Base-by-base conservation (phyloP, 2,329 filamentous ascomycete species). In the Verticillium alfalfae region DNA sequence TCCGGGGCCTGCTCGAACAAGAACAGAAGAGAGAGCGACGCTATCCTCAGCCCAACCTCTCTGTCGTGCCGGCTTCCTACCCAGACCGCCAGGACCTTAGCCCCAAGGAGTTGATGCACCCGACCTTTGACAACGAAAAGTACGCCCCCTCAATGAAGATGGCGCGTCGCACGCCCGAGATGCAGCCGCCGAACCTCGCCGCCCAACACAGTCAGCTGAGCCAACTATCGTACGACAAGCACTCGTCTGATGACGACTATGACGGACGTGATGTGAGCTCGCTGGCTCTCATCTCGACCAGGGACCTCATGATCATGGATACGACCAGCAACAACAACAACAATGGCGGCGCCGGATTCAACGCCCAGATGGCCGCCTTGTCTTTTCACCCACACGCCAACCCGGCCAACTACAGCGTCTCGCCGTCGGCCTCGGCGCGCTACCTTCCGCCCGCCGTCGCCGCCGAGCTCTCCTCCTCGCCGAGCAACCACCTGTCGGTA, bases 1-100 rank as follows among this genome's bases (percentile, higher is more conserved):
- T 84, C 15, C 79, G 83, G 60, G 81, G 83, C 1, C 75, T 86
- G 10, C 75, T 87, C n/a, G 80, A 82, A 65, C 75, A 76, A 39
- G 73, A 26, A 26, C 26, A 26, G 26, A 26, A 26, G 26, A 26
- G 26, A 26, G 26, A 76, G 59, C 72, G 60, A 15, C 52, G 58
- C 56, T 60, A 61, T 39, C 64, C 62, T 34, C 63, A 59, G n/a
- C 56, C 62, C 3, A 57, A 31, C 34, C 59, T 63, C 49, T 60
- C 64, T 12, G 61, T 57, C 31, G 52, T 59, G n/a, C 56, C 64
- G 16, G 57, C 60, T 15, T 55, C 60, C 5, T 57, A 60, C 45
- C 31, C 54, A 16, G 9, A 63, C 49, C 62, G 58, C 31, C 63
- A 66, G 13, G 69, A 68, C 22, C 59, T 60, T 37, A 72, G 69